Evolutionary conservation across 1,284 basidiomycete species (phyloP).

Genomic region (Cryptococcus depauperatus): DNA sequence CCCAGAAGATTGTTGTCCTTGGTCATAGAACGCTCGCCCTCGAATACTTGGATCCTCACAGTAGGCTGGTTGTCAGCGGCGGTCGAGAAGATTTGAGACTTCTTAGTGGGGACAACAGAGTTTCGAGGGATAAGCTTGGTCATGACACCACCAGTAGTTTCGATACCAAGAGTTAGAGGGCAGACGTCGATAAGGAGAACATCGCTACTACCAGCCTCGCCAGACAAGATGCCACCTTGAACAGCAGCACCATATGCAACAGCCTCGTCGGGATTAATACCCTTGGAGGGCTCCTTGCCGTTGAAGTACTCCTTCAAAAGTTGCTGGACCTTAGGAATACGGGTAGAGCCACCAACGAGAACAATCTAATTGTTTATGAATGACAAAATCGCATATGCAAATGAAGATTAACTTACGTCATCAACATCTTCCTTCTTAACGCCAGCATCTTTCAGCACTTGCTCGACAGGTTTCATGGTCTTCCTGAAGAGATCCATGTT

Average conservation of each 20-base stretch:
- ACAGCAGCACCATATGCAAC: conserved; percentile 96
- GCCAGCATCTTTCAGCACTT: conserved; percentile 94
- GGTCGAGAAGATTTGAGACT: conserved; percentile 96
- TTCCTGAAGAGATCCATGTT: conserved; percentile 98
- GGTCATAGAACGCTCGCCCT: conserved; percentile 90
- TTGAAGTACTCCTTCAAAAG: conserved; percentile 98
- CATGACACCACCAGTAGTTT: conserved; percentile 97
- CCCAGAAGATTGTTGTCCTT: conserved; percentile 98
- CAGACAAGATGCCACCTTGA: conserved; percentile 92
- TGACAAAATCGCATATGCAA: background rate
- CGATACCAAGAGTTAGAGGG: conserved; percentile 91
- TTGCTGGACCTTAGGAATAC: conserved; percentile 97
- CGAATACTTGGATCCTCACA: conserved; percentile 78
- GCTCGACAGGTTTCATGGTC: conserved; percentile 99
- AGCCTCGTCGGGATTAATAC: conserved; percentile 93
- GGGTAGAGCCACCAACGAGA: conserved; percentile 94
- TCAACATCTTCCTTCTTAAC: conserved; percentile 96
- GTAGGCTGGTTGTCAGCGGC: conserved; percentile 90
- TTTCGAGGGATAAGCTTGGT: conserved; percentile 86
- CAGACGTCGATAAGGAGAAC: conserved; percentile 93
- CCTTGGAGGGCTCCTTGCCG: conserved; percentile 92
- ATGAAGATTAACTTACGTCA: conserved; percentile 54
- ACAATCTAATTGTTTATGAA: conserved; percentile 34
- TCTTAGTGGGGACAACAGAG: conserved; percentile 96
- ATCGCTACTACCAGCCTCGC: conserved; percentile 61